Conservation (phyloP, 768 basidiomycete species). For the Mrakia frigida region DNA sequence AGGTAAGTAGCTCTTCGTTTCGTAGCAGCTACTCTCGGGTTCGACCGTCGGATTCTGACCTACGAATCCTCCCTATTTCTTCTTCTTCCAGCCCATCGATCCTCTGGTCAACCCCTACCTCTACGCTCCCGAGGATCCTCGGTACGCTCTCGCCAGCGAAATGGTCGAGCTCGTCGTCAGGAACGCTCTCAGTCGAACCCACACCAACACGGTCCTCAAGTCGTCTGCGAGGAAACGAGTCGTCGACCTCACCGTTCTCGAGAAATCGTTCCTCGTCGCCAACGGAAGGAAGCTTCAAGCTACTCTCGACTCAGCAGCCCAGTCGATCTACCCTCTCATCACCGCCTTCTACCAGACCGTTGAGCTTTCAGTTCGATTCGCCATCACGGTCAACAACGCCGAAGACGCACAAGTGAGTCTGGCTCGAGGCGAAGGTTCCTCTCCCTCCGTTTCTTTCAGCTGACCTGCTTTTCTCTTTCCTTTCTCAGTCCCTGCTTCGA, state of each 20-base stretch:
- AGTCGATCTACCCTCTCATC: conserved; percentile 27
- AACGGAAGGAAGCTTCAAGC: conserved; percentile 23
- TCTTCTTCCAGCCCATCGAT: conserved; percentile 52
- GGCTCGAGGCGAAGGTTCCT: neutral
- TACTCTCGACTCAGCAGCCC: conserved; percentile 23
- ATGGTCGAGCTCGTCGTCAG: conserved; percentile 28
- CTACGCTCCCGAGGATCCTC: neutral
- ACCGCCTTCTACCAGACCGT: conserved; percentile 25
- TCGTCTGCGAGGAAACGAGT: conserved; percentile 12
- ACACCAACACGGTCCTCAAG: conserved; percentile 6
- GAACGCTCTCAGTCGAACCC: conserved; percentile 5
- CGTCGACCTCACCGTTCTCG: conserved; percentile 25
- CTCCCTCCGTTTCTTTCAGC: neutral
- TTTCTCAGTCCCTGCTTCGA: neutral
- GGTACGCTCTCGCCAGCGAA: conserved; percentile 13
- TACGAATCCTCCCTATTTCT: neutral
- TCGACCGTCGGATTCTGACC: neutral
- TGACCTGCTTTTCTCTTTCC: neutral
- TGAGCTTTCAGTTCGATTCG: neutral
- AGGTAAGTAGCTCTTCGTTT: conserved; percentile 47
- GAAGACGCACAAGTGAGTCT: conserved; percentile 20
- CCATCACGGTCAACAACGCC: neutral
- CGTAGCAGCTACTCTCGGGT: neutral
- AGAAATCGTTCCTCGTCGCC: conserved; percentile 31
- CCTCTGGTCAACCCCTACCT: conserved; percentile 48